Evolutionary conservation across 192 early-diverging fungal genomes (phyloP), one percentile per base, ranked within the genome.

Genomic region (Podila epigama): DNA sequence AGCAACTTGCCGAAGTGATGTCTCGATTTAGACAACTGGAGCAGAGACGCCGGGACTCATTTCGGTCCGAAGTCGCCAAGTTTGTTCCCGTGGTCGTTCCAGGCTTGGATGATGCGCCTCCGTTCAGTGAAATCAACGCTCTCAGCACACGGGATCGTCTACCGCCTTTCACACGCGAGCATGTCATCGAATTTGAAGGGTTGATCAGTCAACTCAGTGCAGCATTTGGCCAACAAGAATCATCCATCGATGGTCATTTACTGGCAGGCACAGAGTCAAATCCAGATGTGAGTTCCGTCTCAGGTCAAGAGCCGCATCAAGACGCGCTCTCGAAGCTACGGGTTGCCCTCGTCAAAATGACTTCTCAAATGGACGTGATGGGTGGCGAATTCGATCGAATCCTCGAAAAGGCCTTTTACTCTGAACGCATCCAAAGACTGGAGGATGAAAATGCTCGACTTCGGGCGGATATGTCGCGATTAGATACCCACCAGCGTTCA

Each of bases 101-200:
- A 35, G 81, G 81, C 28, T 48, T 85, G 53, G 81, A 82, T 44
- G 81, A 84, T 27, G 56, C 55, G 6, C 79, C 86, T 42, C 75
- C 86, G 6, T 80, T 79, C 22, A 82, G 84, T 29, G 86, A 87
- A 54, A 79, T 87, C 41, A 81, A 81, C 31, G 72, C 81, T 10
- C 58, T 60, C 16, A 73, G 68, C 53, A 67, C 71, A 4, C 57
- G 67, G 12, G 75, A 79, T 29, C 66, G 68, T 11, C 54, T 80
- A 22, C 75, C 82, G 10, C 42, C 62, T 4, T 69, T 87, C 35
- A 71, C 78, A 2, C 65, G 70, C 34, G 72, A 83, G 11, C 84
- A 87, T 56, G 70, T 85, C 13, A 33, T 57, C 40, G 66, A 67
- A 62, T 79, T 69, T 66, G 77, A 69, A 31, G 58, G 68, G 12